Evolutionary conservation across 345 rosid genomes (phyloP), one percentile per base, ranked within the genome.

Genomic region (Gossypium rotundifolium): DNA sequence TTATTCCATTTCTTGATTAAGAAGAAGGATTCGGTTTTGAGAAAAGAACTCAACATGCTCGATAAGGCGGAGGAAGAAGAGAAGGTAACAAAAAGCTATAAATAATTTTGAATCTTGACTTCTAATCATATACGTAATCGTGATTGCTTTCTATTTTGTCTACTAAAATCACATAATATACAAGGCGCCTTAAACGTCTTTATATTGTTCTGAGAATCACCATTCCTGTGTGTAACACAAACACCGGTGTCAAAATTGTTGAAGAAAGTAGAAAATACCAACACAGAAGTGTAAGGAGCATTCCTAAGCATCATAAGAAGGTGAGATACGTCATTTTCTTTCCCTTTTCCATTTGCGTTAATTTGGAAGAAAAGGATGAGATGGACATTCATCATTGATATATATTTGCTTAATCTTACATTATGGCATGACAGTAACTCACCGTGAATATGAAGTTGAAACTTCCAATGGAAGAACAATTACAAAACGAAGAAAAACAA

Each of bases 291-390:
- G 73, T 76, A 63, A 78, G 83, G 79, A 79, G 75, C 80, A 80
- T 84, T 74, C 90, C 93, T 42, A 89, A 85, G 84, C 91, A 84
- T 79, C 87, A 85, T 61, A 91, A 83, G 89, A 93, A 93, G 89
- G 98, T 86, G 52, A 76, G 51, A 71, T 60, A 40, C 54, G 52
- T 70, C 12, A 42, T 49, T 67, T 25, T 14, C 49, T 57, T 38
- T 65, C 6, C 18, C 11, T 63, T 66, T 68, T 52, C 4, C 40
- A 25, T 63, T 71, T 57, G 5, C 53, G n/a, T 73, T 61, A 11
- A 44, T 75, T 55, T 45, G 52, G 46, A 11, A 45, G 22, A 70
- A 2, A 52, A 70, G 25, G 73, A 38, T 22, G 5, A 17, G 52
- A 73, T 6, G 53, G 11, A 23, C 40, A 60, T 52, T 66, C 74